A percentile compares a stretch with the other conserved stretches of the same genome.
Conservation (phyloP, 805 yeast genomes). For the Starmera quercuum region DNA sequence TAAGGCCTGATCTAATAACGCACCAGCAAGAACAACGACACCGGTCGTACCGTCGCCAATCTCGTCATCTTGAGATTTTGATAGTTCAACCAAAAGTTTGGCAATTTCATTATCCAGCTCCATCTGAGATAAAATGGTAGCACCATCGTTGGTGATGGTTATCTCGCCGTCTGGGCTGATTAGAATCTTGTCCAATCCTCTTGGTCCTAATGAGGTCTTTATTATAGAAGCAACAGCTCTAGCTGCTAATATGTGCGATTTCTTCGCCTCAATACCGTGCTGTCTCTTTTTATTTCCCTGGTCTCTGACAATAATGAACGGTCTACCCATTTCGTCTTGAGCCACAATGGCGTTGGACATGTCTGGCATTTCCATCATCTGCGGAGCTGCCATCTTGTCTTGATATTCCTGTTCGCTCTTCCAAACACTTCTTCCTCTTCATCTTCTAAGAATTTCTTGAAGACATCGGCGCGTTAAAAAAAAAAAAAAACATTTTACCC, state of each 20-base stretch:
- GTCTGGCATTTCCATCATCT: constrained; percentile 61
- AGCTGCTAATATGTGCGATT: constrained; percentile 90
- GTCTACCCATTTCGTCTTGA: constrained; percentile 99
- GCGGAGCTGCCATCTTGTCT: constrained; percentile 24
- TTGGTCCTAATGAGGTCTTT: constrained; percentile 90
- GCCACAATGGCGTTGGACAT: constrained; percentile 98
- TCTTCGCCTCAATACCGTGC: constrained; percentile 73
- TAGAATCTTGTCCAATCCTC: constrained; percentile 95
- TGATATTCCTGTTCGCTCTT: not conserved
- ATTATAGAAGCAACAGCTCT: constrained; percentile 89
- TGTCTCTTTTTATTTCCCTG: constrained; percentile 55
- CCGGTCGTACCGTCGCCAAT: constrained; percentile 99
- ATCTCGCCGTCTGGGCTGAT: constrained; percentile 96
- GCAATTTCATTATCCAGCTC: constrained; percentile 95
- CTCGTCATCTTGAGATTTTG: constrained; percentile 95
- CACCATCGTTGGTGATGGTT: constrained; percentile 97
- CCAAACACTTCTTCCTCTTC: not conserved
- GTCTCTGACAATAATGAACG: constrained; percentile 94
- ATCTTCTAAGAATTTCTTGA: not conserved
- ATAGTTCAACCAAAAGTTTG: constrained; percentile 85
- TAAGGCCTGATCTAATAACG: constrained; percentile 87
- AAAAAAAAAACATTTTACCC: constrained; percentile 1
- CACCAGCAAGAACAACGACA: constrained; percentile 94
- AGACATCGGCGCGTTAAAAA: not conserved
- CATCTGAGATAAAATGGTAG: constrained; percentile 93